Conservation (phyloP, 148 eudicot genomes). For the Rhododendron henanense region DNA sequence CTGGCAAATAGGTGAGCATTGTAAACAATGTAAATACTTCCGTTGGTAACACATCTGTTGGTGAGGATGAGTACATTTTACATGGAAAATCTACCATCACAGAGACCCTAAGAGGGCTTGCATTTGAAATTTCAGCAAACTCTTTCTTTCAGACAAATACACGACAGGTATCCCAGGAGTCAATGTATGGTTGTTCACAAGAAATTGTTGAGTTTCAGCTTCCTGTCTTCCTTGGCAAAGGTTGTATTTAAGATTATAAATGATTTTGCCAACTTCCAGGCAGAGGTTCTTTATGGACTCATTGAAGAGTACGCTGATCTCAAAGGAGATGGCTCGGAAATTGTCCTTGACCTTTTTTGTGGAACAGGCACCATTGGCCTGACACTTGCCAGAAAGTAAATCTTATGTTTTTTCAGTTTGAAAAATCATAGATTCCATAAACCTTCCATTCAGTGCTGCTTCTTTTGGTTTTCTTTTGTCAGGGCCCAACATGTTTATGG, state of each 20-base stretch:
- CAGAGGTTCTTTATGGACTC: slow-evolving; percentile 83
- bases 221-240: background rate
- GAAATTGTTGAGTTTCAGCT: background rate
- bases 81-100: slow-evolving; percentile 80
- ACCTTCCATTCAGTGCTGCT: slow-evolving; percentile 2
- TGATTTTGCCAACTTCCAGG: slow-evolving; percentile 39
- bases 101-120: slow-evolving; percentile 78
- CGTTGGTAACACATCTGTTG: slow-evolving; percentile 84
- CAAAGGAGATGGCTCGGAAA: slow-evolving; percentile 88
- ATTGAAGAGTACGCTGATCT: slow-evolving; percentile 85
- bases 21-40: slow-evolving; percentile 93
- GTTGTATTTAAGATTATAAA: slow-evolving; percentile 11
- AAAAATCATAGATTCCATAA: background rate
- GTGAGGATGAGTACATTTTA: slow-evolving; percentile 73
- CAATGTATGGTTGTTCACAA: background rate
- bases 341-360: slow-evolving; percentile 89
- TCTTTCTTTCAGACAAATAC: slow-evolving; percentile 98
- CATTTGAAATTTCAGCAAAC: slow-evolving; percentile 95
- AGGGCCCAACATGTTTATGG: slow-evolving; percentile 88
- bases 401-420: slow-evolving; percentile 8
- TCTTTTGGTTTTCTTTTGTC: slow-evolving; percentile 18
- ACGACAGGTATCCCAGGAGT: slow-evolving; percentile 48
- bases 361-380: slow-evolving; percentile 99
- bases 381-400: slow-evolving; percentile 80
- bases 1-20: slow-evolving; percentile 62